Evolutionary conservation across 1,284 basidiomycete genomes (phyloP), one percentile per base, ranked within the genome.

Genomic region (Leccinum subrobustum): DNA sequence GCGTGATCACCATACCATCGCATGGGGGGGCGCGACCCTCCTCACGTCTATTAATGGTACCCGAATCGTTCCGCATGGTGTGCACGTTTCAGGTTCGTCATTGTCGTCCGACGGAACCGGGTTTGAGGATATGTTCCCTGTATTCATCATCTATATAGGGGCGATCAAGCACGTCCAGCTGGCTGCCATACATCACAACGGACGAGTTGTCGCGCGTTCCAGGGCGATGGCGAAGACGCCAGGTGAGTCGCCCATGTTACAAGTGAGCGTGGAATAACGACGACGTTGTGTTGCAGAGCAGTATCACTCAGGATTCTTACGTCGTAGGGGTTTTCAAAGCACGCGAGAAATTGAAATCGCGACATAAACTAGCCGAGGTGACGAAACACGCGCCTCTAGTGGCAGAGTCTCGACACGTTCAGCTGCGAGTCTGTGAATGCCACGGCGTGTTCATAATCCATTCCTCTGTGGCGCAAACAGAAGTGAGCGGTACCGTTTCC

Each of bases 91-190:
- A 48, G 91, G 91, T 91, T 60, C 54, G 80, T 68, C 20, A 14
- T 29, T 35, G 0, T 50, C n/a, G 12, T 11, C 9, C 18, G 16
- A 25, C 18, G 31, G 23, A 25, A 31, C 3, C 20, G 29, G 23
- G 27, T 25, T 18, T 5, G 27, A 62, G 23, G 9, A n/a, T 7
- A 25, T 55, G 53, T 11, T 35, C 9, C 20, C 11, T 47, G 20
- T 47, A 12, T 47, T 47, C 3, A 12, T 47, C 44, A 47, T 42
- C n/a, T 8, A 18, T 42, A 39, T 39, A 92, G 91, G 91, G 0
- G 93, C 91, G 0, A 88, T 92, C 52, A 92, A 89, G 71, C 89
- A 93, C 54, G 83, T 83, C 0, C 91, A 93, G 66, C 73, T 90
- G 0, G 86, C 88, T 12, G 88, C 90, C 1, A 87, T 92, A 48